A percentile compares a stretch with the other conserved stretches of the same genome.
Conservation (phyloP, 2,329 filamentous ascomycete species). For the Sclerotinia subarctica region DNA sequence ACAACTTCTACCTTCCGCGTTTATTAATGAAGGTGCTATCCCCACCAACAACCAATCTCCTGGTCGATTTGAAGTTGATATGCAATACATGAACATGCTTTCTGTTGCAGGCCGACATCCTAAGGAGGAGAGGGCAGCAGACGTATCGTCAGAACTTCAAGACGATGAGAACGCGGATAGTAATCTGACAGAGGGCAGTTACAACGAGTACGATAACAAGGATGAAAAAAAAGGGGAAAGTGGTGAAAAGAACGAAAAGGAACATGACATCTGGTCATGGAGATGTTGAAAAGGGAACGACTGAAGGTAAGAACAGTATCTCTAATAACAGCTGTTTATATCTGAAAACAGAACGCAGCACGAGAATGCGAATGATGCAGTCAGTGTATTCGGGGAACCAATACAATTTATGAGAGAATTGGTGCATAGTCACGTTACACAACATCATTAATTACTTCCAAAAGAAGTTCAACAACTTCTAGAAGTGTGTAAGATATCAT, state of each 20-base stretch:
- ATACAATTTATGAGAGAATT: not conserved
- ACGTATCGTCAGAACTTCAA: accelerated
- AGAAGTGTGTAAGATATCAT: too few relatives aligned
- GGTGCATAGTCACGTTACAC: not conserved
- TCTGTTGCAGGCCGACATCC: not conserved
- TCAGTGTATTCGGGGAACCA: too few relatives aligned
- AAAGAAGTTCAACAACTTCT: not conserved
- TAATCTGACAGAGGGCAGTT: not conserved
- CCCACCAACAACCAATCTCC: accelerated
- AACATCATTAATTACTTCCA: not conserved
- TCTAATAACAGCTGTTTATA: too few relatives aligned
- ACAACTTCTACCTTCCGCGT: too few relatives aligned
- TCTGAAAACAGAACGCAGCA: too few relatives aligned
- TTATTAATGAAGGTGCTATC: too few relatives aligned
- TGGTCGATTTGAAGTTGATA: too few relatives aligned
- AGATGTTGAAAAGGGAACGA: not conserved
- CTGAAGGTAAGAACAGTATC: too few relatives aligned
- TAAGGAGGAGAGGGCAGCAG: not conserved
- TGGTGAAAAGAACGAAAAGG: not conserved
- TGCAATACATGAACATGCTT: not conserved
- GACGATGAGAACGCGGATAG: accelerated
- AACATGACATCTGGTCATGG: not conserved
- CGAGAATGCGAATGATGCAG: too few relatives aligned
- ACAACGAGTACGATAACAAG: not conserved
- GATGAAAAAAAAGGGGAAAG: too few relatives aligned